phyloP scores from a whole-genome alignment of 805 yeast species.

The Kazachstania viticola region DNA sequence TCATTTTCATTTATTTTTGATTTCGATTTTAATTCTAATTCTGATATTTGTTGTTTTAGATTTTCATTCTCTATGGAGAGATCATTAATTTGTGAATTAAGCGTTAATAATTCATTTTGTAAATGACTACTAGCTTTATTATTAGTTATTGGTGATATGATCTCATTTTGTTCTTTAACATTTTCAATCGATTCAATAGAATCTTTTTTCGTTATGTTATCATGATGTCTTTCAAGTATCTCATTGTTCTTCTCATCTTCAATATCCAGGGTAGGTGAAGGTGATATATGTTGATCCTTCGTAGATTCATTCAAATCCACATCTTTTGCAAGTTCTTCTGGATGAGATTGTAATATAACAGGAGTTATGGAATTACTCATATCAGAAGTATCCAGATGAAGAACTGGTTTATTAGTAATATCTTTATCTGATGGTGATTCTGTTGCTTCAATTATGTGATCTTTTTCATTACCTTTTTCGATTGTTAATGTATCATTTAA shows the following conservation, averaged over 20 bases:
- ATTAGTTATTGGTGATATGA: neutral
- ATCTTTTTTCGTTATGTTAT: neutral
- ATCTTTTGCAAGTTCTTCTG: neutral
- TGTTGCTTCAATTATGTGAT: neutral
- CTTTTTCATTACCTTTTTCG: neutral
- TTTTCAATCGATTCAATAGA: too few relatives aligned
- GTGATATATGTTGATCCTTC: neutral
- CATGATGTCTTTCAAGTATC: too few relatives aligned
- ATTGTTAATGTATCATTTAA: neutral
- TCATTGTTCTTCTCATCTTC: neutral
- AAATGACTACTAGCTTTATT: slow-evolving; percentile 2
- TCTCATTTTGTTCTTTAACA: neutral
- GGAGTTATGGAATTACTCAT: neutral
- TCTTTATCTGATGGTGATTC: neutral
- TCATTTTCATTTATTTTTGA: neutral
- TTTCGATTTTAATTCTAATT: slow-evolving; percentile 32
- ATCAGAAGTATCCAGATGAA: neutral
- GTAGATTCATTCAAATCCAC: neutral
- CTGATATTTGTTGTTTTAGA: slow-evolving; percentile 29
- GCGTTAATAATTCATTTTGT: slow-evolving; percentile 16
- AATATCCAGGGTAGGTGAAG: neutral
- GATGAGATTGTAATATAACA: neutral
- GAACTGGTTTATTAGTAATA: neutral
- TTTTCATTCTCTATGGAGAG: slow-evolving; percentile 25
- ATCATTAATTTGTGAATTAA: slow-evolving; percentile 17